A percentile compares a stretch with the other conserved stretches of the same genome.
Evolutionary conservation across 2,329 filamentous ascomycete genomes (phyloP).

Genomic region (Fusarium verrucosum): DNA sequence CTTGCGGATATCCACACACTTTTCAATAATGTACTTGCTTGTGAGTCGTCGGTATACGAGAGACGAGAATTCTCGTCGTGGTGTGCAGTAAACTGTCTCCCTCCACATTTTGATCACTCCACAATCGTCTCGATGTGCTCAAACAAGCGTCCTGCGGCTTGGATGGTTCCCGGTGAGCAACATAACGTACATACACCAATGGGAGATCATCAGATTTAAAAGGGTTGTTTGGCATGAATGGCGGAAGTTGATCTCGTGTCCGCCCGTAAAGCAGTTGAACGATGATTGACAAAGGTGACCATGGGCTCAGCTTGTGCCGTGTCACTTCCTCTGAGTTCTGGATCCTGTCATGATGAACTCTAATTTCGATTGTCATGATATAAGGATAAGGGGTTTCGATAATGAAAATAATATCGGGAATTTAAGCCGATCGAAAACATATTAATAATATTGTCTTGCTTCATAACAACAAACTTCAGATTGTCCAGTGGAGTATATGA

Average conservation of each 20-base stretch:
- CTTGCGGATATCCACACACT: neutral
- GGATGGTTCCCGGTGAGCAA: slow-evolving; percentile 18
- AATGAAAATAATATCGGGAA: no score
- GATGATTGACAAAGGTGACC: neutral
- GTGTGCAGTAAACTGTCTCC: neutral
- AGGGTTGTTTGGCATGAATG: slow-evolving; percentile 34
- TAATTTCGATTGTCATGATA: neutral
- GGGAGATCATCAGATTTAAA: slow-evolving; percentile 11
- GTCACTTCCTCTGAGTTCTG: neutral
- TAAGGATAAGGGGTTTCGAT: neutral
- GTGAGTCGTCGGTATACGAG: neutral
- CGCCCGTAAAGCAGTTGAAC: slow-evolving; percentile 1
- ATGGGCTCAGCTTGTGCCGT: neutral
- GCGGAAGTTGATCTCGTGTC: slow-evolving; percentile 3
- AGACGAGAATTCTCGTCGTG: neutral
- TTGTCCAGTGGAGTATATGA: neutral
- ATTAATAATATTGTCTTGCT: neutral
- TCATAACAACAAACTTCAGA: neutral
- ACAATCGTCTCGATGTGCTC: slow-evolving; percentile 18
- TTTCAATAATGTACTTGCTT: slow-evolving; percentile 1
- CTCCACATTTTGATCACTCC: slow-evolving; percentile 29
- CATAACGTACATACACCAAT: neutral
- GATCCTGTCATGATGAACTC: neutral
- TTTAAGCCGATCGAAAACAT: neutral
- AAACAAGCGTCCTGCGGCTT: slow-evolving; percentile 11